phyloP scores from a whole-genome alignment of 208 protist species.

The Trypanosoma congolense region DNA sequence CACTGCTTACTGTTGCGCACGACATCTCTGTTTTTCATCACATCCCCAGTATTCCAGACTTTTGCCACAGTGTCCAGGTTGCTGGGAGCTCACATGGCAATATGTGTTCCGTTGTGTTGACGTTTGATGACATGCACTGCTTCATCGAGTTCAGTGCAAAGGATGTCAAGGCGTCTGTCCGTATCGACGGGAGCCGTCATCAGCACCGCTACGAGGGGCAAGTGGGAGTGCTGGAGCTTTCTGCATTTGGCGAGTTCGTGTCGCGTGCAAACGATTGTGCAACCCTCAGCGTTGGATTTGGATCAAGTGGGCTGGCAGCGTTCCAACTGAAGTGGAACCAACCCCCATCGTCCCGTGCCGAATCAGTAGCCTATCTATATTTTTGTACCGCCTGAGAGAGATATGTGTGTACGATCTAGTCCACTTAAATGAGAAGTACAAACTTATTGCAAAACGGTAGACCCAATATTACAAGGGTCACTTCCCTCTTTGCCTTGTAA shows the following conservation, averaged over 20 bases:
- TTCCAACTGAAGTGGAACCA: slow-evolving; percentile 46
- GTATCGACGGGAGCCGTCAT: slow-evolving; percentile 22
- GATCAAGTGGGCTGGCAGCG: slow-evolving; percentile 32
- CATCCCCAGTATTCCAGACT: slow-evolving; percentile 41
- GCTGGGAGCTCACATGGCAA: slow-evolving; percentile 36
- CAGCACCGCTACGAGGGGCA: slow-evolving; percentile 23
- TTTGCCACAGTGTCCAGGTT: slow-evolving; percentile 43
- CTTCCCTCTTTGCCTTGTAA: too few relatives aligned
- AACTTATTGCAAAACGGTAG: too few relatives aligned
- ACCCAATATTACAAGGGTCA: too few relatives aligned
- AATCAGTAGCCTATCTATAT: slow-evolving; percentile 39
- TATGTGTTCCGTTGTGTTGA: slow-evolving; percentile 33
- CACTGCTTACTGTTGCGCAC: slow-evolving; percentile 46
- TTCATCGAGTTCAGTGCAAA: slow-evolving; percentile 33
- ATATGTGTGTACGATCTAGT: not conserved
- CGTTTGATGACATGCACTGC: slow-evolving; percentile 28
- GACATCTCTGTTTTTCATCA: slow-evolving; percentile 32
- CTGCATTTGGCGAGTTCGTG: slow-evolving; percentile 37
- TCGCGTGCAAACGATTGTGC: slow-evolving; percentile 19
- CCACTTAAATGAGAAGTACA: not conserved
- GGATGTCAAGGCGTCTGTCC: slow-evolving; percentile 17
- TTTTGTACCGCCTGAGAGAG: slow-evolving; percentile 37
- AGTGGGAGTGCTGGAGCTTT: slow-evolving; percentile 40
- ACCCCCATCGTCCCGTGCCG: slow-evolving; percentile 11
- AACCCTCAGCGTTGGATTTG: slow-evolving; percentile 47